Evolutionary conservation across 1,284 basidiomycete species (phyloP), one percentile per base, ranked within the genome.

Genomic region (Malassezia japonica): DNA sequence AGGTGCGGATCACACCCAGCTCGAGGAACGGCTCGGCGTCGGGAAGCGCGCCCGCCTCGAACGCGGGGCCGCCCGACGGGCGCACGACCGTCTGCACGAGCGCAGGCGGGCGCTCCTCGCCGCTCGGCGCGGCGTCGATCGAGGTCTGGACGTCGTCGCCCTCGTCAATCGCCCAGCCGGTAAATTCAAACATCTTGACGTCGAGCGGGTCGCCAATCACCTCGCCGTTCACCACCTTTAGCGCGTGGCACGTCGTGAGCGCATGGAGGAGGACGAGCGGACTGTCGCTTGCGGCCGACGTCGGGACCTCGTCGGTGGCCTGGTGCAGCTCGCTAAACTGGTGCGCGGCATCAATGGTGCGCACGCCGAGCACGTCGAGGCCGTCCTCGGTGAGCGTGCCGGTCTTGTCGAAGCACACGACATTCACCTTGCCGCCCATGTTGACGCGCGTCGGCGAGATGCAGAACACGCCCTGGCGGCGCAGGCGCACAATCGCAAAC

Each of bases 331-430:
- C 91, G 34, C 89, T 89, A 74, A 98, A 98, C 37, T 83, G 80
- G 42, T 83, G 80, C 1, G 61, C 57, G 44, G 61, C 48, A 48
- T 66, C 67, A 35, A 72, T 60, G 1, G 69, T 72, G n/a, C 70
- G 62, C 15, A 62, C 62, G 1, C 70, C 70, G 38, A 99, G 83
- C 38, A 99, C 90, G 68, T 98, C 94, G 35, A 99, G 79, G 1
- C 94, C 94, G 61, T 99, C 94, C 74, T 96, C 94, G 0, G 94
- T 99, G 15, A 99, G 79, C 1, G 94, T 99, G 2, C 94, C 94
- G 1, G 94, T 99, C 77, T 99, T 99, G 78, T 99, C 94, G 68
- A 99, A 99, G 74, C 91, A 96, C 65, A 91, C 92, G 7, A 98
- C 86, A 61, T 98, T 96, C 76, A 98, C 80, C 76, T 95, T 94